Evolutionary conservation across 2,329 filamentous ascomycete genomes (phyloP).

Genomic region (Scedosporium minutisporum): DNA sequence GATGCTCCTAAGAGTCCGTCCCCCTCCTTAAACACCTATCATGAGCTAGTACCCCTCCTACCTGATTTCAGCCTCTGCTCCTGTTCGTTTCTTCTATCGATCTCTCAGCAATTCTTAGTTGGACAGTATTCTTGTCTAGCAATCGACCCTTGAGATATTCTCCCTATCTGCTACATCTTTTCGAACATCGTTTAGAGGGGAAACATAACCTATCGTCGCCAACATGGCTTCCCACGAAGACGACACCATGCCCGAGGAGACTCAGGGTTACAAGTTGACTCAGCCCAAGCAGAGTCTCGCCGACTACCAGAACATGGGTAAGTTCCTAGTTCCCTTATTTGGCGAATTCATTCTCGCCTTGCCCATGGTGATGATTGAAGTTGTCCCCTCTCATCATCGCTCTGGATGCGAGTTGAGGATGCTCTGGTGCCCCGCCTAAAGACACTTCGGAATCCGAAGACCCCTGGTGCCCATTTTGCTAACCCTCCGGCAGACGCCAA

Average conservation of each 20-base stretch:
- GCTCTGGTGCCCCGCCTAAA: background rate
- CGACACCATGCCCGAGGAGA: conserved; percentile 77
- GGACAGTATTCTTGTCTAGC: background rate
- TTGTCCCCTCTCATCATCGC: no score
- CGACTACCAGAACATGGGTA: conserved; percentile 90
- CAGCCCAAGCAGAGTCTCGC: conserved; percentile 94
- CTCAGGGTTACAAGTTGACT: conserved; percentile 93
- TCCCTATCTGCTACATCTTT: background rate
- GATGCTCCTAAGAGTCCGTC: background rate
- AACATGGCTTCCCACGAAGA: conserved; percentile 64
- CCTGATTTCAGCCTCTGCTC: background rate
- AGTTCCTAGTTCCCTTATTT: conserved; percentile 24
- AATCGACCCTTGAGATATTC: background rate
- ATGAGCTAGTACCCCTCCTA: background rate
- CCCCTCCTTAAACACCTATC: background rate
- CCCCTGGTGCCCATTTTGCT: background rate
- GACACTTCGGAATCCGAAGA: background rate
- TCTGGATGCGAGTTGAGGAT: background rate
- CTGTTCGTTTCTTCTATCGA: background rate
- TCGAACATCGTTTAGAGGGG: background rate
- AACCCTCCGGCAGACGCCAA: conserved; percentile 35
- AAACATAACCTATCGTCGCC: conserved; percentile 9
- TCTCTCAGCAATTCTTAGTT: background rate
- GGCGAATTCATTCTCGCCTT: background rate
- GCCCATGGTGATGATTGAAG: no score